Evolutionary conservation across 768 basidiomycete genomes (phyloP).

Genomic region (Inosperma sp.): DNA sequence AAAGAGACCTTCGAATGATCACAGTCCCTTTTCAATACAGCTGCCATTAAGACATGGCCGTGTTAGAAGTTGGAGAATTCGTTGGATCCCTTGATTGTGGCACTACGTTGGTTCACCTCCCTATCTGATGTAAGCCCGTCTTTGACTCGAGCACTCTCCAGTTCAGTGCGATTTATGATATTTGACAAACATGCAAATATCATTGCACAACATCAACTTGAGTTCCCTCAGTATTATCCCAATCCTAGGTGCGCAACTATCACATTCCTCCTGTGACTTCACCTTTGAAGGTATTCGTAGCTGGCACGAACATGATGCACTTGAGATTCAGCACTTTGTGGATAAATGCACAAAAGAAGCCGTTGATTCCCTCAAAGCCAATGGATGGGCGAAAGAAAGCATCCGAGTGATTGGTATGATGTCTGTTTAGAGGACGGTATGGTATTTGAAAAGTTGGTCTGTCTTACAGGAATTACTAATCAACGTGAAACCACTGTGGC

Average conservation of each 20-base stretch:
- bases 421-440: constrained; percentile 26
- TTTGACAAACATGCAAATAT: constrained; percentile 87
- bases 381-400: constrained; percentile 75
- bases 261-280: neutral
- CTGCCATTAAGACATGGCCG: constrained; percentile 14
- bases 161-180: constrained; percentile 87
- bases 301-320: constrained; percentile 94
- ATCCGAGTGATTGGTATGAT: constrained; percentile 91
- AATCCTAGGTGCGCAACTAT: constrained; percentile 60
- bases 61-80: constrained; percentile 66
- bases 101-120: constrained; percentile 65
- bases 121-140: neutral
- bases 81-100: constrained; percentile 93
- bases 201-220: constrained; percentile 82
- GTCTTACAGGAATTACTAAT: constrained; percentile 77
- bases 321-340: constrained; percentile 73
- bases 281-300: too few relatives aligned
- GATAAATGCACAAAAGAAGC: constrained; percentile 72
- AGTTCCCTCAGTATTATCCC: constrained; percentile 93
- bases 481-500: constrained; percentile 94
- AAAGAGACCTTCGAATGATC: neutral
- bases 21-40: constrained; percentile 5
- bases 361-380: constrained; percentile 61
- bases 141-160: constrained; percentile 26
- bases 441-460: constrained; percentile 18